Base-by-base conservation (phyloP, 2,329 filamentous ascomycete genomes). In the Furcasterigmium sp. region DNA sequence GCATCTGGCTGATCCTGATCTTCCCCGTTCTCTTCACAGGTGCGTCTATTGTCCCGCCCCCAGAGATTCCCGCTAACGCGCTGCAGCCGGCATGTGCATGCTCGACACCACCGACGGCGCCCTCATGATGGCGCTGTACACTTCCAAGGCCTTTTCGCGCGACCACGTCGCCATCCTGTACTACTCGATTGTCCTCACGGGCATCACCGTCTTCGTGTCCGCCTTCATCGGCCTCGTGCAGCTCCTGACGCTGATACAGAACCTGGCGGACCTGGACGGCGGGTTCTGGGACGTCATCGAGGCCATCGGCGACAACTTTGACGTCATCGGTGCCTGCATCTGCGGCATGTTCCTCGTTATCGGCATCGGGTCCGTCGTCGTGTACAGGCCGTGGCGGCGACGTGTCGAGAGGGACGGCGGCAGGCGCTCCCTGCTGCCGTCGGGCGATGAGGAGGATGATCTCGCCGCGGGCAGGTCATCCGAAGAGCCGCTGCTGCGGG, bases 61-160 rank as follows among this genome's bases (percentile, higher is more conserved):
- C n/a, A 46, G 44, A 5, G 14, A 3, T 6, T 17, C 34, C 20
- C 15, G 10, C 18, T 25, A 13, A 21, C 35, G 7, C 23, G 17
- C 8, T 2, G 3, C 39, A 84, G 88, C 86, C 1, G 93, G 89
- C 46, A 97, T 98, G 93, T 96, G 91, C 61, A 75, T 97, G 18
- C 72, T 97, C 6, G 93, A 97, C 63, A 96, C 91, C 0, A 85
- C 84, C 0, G 93, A 97, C 55, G 91, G 91, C 19, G 91, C 91
- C 1, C 73, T 96, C 17, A 97, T 97, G 91, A 91, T 95, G 80
- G 84, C 85, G 1, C 72, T 97, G 1, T 97, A 98, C 64, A 90
- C 91, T 0, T 86, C 84, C 30, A 87, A 79, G 47, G 72, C 85
- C 23, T 83, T 94, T 37, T 82, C 87, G 0, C 74, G 85, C 45